A percentile compares a stretch with the other conserved stretches of the same genome.
Conservation (phyloP, 1,284 basidiomycete genomes). For the Moesziomyces parantarcticus region DNA sequence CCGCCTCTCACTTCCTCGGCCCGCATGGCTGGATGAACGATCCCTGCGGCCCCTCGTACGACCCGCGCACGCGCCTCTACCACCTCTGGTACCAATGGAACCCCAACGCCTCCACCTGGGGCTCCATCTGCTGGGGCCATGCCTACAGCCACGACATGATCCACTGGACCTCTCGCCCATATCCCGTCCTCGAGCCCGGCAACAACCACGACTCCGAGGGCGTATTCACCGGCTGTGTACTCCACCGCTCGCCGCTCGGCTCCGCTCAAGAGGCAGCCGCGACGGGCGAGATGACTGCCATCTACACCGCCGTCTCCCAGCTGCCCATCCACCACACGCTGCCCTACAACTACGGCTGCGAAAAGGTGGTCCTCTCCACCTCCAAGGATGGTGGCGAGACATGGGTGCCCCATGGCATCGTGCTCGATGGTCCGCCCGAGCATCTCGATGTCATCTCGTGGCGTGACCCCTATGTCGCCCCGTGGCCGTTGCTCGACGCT, state of each 20-base stretch:
- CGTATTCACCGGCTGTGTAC: conserved; percentile 54
- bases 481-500: conserved; percentile 48
- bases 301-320: conserved; percentile 57
- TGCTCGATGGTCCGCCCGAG: conserved; percentile 43
- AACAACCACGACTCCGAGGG: conserved; percentile 49
- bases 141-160: conserved; percentile 47
- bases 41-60: conserved; percentile 52
- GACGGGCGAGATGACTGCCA: conserved; percentile 40
- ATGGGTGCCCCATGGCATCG: conserved; percentile 36
- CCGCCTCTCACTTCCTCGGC: conserved; percentile 49
- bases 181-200: conserved; percentile 38
- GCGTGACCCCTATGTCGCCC: conserved; percentile 53
- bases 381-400: conserved; percentile 49
- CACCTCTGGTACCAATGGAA: conserved; percentile 60
- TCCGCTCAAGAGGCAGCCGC: conserved; percentile 12
- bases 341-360: conserved; percentile 48
- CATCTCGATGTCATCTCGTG: conserved; percentile 50
- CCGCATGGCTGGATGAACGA: conserved; percentile 62
- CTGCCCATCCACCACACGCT: conserved; percentile 55
- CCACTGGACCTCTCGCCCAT: conserved; percentile 44
- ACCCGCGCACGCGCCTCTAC: conserved; percentile 39
- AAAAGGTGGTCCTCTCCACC: conserved; percentile 52
- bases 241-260: conserved; percentile 39
- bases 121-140: conserved; percentile 57
- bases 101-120: conserved; percentile 51